Evolutionary conservation across 2,329 filamentous ascomycete genomes (phyloP).

Genomic region (Rhynchosporium secalis): DNA sequence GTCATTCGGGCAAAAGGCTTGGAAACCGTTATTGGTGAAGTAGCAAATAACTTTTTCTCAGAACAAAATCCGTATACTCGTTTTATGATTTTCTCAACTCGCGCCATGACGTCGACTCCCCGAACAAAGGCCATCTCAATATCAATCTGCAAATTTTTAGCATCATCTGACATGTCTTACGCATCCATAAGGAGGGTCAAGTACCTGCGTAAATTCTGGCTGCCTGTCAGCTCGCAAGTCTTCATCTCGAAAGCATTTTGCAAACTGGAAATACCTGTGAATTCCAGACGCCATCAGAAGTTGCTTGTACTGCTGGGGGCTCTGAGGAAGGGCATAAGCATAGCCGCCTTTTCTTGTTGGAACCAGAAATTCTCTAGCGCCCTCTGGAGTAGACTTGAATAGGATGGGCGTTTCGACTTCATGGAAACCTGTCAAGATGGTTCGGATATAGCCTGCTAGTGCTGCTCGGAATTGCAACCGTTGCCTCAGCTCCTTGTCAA

Average conservation of each 20-base stretch:
- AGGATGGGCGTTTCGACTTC: constrained; percentile 89
- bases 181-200: not conserved
- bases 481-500: constrained; percentile 63
- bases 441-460: constrained; percentile 54
- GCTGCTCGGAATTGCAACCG: constrained; percentile 69
- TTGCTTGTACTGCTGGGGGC: constrained; percentile 98
- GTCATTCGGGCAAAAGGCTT: constrained; percentile 46
- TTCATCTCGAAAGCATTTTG: constrained; percentile 92
- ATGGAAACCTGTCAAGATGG: constrained; percentile 30
- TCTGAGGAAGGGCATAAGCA: constrained; percentile 91
- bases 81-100: constrained; percentile 35
- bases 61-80: constrained; percentile 24
- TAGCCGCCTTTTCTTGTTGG: constrained; percentile 74
- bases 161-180: not conserved
- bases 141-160: constrained; percentile 64
- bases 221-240: constrained; percentile 90
- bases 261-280: constrained; percentile 84
- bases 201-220: constrained; percentile 91
- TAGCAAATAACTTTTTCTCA: not conserved
- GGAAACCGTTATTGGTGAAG: constrained; percentile 9
- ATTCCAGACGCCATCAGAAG: constrained; percentile 92
- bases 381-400: constrained; percentile 97
- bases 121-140: constrained; percentile 87
- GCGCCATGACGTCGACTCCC: constrained; percentile 67
- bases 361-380: constrained; percentile 90